Evolutionary conservation across 805 yeast genomes (phyloP), one percentile per base, ranked within the genome.

Genomic region (Lachancea waltii): DNA sequence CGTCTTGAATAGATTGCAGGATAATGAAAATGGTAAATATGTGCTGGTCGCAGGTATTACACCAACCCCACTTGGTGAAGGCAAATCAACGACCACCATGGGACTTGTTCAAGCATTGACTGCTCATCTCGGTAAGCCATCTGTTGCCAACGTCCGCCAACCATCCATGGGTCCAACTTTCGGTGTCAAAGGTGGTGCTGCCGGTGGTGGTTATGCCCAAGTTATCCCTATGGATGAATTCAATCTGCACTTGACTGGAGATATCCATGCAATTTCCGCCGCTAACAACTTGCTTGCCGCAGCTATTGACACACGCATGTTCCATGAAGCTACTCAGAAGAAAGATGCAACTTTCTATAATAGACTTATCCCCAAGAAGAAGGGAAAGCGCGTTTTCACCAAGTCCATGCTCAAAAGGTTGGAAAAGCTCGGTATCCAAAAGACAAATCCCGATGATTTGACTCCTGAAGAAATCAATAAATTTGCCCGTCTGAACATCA

Each of bases 111-210:
- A 90, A 65, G 95, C 98, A 11, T 68, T 90, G 42, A 95, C 95
- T 44, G 96, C 96, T 18, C 94, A 86, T 54, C 71, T 90, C 53
- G 74, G 78, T 36, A 79, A 77, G 61, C 81, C 81, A 42, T 79
- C 95, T 26, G 79, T 89, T 62, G 98, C 97, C 38, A 87, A 85
- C 54, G 95, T 90, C 36, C 83, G 98, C 63, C 98, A 90, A 63
- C 97, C 97, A 20, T 83, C 95, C 7, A 86, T 90, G 96, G 97
- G 97, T 27, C 98, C 98, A 36, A 90, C 97, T 14, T 90, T 90
- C 54, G 98, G 98, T 62, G 87, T 90, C 53, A 90, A 90, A 68
- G 98, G 98, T 56, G 97, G 97, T 63, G 98, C 98, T 41, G 97
- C 97, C 14, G 98, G 98, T 53, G 98, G 97, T 59, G 97, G 97